Evolutionary conservation across 2,329 filamentous ascomycete genomes (phyloP).

Genomic region (Penicillium sp.): DNA sequence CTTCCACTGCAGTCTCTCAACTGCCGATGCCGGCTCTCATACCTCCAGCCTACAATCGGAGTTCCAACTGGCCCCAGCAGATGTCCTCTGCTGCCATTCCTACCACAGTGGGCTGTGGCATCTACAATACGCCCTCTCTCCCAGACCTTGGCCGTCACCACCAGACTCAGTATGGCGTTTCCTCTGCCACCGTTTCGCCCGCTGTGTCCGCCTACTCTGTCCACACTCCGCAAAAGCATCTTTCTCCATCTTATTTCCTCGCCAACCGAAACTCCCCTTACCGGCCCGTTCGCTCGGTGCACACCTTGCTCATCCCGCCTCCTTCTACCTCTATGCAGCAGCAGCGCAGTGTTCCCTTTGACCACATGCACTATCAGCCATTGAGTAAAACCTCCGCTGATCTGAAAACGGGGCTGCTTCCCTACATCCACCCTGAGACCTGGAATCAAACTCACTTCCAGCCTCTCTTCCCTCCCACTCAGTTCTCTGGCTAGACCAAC

Average conservation of each 20-base stretch:
- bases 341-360: conserved; percentile 64
- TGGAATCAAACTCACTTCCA: conserved; percentile 41
- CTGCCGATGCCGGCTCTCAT: conserved; percentile 66
- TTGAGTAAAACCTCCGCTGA: conserved; percentile 69
- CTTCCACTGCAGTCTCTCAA: conserved; percentile 50
- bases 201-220: conserved; percentile 65
- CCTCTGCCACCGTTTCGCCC: conserved; percentile 65
- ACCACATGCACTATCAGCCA: conserved; percentile 82
- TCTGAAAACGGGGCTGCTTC: conserved; percentile 67
- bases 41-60: conserved; percentile 69
- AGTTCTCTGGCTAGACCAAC: conserved; percentile 28
- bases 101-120: conserved; percentile 25
- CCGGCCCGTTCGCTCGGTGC: conserved; percentile 83
- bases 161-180: conserved; percentile 51
- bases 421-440: conserved; percentile 51
- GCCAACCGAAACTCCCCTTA: conserved; percentile 90
- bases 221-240: conserved; percentile 64
- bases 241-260: conserved; percentile 85
- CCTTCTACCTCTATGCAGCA: conserved; percentile 77
- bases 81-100: conserved; percentile 38
- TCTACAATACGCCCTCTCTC: conserved; percentile 34
- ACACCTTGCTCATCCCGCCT: conserved; percentile 86
- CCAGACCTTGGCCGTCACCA: conserved; percentile 48
- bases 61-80: conserved; percentile 53
- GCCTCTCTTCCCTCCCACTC: conserved; percentile 32